phyloP scores from a whole-genome alignment of 176 grass and related monocot genomes.

The Oryza officinalis region DNA sequence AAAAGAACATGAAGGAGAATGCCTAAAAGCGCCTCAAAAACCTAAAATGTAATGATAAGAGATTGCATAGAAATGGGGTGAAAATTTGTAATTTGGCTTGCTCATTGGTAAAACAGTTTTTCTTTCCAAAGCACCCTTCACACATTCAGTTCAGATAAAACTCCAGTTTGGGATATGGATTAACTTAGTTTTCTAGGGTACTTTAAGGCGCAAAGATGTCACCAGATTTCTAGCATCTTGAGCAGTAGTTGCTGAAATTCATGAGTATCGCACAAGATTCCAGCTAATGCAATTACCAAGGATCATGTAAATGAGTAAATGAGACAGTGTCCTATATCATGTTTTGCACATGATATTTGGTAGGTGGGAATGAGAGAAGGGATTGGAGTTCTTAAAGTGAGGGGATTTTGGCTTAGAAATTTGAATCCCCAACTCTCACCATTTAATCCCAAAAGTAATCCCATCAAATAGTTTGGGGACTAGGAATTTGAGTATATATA shows the following conservation, averaged over 20 bases:
- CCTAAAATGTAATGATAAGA: neutral
- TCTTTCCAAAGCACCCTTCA: neutral
- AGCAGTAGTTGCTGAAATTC: neutral
- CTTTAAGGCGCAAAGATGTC: neutral
- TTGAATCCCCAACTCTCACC: neutral
- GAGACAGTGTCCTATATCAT: neutral
- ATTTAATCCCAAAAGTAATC: neutral
- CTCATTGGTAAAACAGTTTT: slow-evolving; percentile 6
- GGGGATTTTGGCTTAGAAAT: neutral
- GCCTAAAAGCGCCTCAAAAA: neutral
- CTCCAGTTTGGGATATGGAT: neutral
- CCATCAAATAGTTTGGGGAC: neutral
- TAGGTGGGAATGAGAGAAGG: neutral
- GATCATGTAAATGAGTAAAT: neutral
- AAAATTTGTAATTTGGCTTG: neutral
- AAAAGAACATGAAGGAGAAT: neutral
- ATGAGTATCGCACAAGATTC: neutral
- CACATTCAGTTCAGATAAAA: neutral
- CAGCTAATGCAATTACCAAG: neutral
- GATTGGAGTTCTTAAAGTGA: neutral
- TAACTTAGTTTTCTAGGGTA: neutral
- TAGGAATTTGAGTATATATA: neutral
- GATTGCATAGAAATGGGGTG: neutral
- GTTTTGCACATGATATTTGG: neutral
- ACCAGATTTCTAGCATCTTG: slow-evolving; percentile 7